These are phyloP conservation scores for Taiwanofungus camphoratus DNA, from an alignment of 1,284 basidiomycete genomes.

Conservation along the genomic window DNA sequence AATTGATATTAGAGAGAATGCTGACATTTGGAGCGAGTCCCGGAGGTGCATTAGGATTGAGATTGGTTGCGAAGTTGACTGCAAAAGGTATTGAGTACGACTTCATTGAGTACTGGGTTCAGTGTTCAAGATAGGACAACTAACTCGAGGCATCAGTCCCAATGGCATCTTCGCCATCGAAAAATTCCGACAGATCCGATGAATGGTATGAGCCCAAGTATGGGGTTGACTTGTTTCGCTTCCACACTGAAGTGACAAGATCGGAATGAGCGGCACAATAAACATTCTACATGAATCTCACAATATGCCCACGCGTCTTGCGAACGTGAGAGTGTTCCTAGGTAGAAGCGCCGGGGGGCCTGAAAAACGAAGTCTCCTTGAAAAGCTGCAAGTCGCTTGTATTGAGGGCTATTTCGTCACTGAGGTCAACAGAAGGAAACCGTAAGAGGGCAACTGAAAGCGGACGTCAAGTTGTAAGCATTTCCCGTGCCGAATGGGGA, in stretches of 20 bases:
- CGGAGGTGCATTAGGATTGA: conserved; percentile 32
- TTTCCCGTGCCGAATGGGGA: conserved; percentile 46
- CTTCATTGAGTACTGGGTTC: not conserved
- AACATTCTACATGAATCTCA: conserved; percentile 20
- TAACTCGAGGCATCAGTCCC: conserved; percentile 4
- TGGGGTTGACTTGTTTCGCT: conserved; percentile 41
- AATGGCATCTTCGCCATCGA: conserved; percentile 5
- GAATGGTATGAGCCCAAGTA: conserved; percentile 25
- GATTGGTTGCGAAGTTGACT: conserved; percentile 31
- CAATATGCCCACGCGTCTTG: conserved; percentile 44
- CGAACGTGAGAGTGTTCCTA: conserved; percentile 31
- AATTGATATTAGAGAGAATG: conserved; percentile 29
- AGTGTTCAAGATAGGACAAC: not conserved
- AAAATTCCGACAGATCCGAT: conserved; percentile 8
- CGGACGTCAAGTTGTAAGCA: conserved; percentile 32
- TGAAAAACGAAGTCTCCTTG: conserved; percentile 46
- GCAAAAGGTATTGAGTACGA: not conserved
- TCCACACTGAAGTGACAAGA: conserved; percentile 30
- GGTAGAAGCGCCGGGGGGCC: conserved; percentile 31
- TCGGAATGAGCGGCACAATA: not conserved
- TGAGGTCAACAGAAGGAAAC: too few relatives aligned
- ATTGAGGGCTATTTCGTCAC: conserved; percentile 25
- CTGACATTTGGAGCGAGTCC: conserved; percentile 27
- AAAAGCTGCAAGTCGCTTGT: conserved; percentile 45
- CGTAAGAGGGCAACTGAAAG: not conserved